Evolutionary conservation across 192 early-diverging fungal genomes (phyloP).

Genomic region (Chytriomyces sp.): DNA sequence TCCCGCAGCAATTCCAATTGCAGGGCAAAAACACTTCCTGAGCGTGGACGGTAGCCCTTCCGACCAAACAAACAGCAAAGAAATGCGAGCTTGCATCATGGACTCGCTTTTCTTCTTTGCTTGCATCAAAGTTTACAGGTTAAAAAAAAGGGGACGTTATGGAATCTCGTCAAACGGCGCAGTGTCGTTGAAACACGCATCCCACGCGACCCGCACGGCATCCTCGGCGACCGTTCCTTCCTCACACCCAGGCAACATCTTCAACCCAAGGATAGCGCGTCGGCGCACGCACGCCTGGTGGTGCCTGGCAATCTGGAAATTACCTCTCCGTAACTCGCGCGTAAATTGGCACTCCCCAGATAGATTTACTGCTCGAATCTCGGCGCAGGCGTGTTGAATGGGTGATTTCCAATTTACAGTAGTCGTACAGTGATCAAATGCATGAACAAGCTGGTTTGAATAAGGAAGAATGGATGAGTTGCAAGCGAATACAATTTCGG

Average conservation of each 20-base stretch:
- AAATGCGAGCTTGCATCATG: too few species aligned
- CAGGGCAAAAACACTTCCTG: too few species aligned
- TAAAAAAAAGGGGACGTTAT: too few species aligned
- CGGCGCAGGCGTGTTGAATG: slow-evolving; percentile 56
- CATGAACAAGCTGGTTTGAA: slow-evolving; percentile 50
- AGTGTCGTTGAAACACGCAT: slow-evolving; percentile 92
- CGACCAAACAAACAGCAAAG: too few species aligned
- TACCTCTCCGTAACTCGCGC: slow-evolving; percentile 45
- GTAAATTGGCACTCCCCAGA: slow-evolving; percentile 54
- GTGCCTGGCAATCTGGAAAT: slow-evolving; percentile 48
- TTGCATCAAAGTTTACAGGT: not conserved
- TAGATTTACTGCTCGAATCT: slow-evolving; percentile 53
- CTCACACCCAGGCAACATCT: slow-evolving; percentile 75
- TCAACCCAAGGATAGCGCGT: slow-evolving; percentile 78
- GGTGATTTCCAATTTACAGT: slow-evolving; percentile 51
- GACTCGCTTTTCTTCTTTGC: not conserved
- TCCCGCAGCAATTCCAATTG: too few species aligned
- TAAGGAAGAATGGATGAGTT: not conserved
- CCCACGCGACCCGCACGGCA: slow-evolving; percentile 84
- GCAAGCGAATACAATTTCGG: not conserved
- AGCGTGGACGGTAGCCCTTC: too few species aligned
- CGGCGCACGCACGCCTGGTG: slow-evolving; percentile 80
- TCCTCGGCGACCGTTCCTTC: slow-evolving; percentile 77
- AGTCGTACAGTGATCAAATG: slow-evolving; percentile 55
- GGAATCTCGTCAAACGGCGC: slow-evolving; percentile 92